phyloP scores from a whole-genome alignment of 352 stramenopile genomes.

The Pythium insidiosum region DNA sequence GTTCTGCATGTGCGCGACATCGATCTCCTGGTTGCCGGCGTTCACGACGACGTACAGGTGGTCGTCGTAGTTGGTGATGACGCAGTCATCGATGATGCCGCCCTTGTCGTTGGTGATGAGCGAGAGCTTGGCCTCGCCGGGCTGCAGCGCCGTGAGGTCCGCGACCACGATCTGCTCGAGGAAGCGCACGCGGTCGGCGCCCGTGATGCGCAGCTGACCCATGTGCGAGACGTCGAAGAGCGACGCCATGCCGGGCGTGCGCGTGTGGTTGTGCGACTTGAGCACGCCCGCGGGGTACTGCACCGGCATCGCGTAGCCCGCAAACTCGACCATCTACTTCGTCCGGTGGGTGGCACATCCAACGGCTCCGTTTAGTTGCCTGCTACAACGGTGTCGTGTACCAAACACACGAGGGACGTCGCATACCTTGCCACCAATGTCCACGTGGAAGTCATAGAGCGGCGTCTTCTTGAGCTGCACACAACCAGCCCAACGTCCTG shows the following conservation, averaged over 20 bases:
- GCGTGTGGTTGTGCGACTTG: slow-evolving; percentile 89
- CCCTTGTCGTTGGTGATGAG: slow-evolving; percentile 95
- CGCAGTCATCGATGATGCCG: slow-evolving; percentile 98
- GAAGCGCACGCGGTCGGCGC: slow-evolving; percentile 92
- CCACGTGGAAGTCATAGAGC: slow-evolving; percentile 70
- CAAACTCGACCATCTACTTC: slow-evolving; percentile 93
- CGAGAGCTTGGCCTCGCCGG: slow-evolving; percentile 88
- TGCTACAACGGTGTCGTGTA: background rate
- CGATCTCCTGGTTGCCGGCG: slow-evolving; percentile 94
- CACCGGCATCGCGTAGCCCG: slow-evolving; percentile 96
- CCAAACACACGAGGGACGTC: background rate
- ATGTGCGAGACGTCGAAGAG: slow-evolving; percentile 99
- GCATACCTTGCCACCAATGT: slow-evolving; percentile 54
- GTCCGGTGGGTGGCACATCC: no score
- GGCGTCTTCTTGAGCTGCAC: slow-evolving; percentile 71
- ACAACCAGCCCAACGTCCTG: no score
- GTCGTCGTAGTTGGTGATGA: slow-evolving; percentile 98
- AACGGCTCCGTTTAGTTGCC: background rate
- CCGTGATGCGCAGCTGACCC: slow-evolving; percentile 92
- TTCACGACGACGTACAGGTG: slow-evolving; percentile 99
- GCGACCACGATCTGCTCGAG: slow-evolving; percentile 95
- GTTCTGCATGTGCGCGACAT: slow-evolving; percentile 92
- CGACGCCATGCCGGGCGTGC: slow-evolving; percentile 56
- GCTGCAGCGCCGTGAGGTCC: slow-evolving; percentile 86
- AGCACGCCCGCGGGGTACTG: slow-evolving; percentile 96